Conservation (phyloP, 148 eudicot species). For the Silene conica region DNA sequence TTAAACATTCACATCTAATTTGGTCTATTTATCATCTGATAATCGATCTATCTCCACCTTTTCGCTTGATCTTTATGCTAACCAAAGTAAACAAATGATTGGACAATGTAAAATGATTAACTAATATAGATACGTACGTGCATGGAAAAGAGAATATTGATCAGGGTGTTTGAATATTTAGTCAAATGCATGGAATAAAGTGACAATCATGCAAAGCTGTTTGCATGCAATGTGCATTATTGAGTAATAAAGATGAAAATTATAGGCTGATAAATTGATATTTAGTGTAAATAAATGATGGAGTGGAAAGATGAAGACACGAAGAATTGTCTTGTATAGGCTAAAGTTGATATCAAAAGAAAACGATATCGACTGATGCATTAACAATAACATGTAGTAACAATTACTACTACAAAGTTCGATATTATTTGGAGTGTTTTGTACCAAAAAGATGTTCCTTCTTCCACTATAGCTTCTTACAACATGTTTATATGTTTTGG, state of each 20-base stretch:
- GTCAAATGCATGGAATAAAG: slow-evolving; percentile 28
- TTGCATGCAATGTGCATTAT: slow-evolving; percentile 10
- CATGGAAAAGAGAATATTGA: slow-evolving; percentile 13
- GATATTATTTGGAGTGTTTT: slow-evolving; percentile 18
- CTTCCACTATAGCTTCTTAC: slow-evolving; percentile 4
- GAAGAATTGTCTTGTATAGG: slow-evolving; percentile 21
- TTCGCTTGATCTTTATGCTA: too few relatives aligned
- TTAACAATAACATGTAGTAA: background rate
- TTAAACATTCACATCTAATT: too few relatives aligned
- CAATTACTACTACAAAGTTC: slow-evolving; percentile 16
- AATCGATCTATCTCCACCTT: too few relatives aligned
- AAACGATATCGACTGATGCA: slow-evolving; percentile 14
- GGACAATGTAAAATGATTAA: too few relatives aligned
- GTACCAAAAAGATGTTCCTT: slow-evolving; percentile 4
- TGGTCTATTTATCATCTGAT: too few relatives aligned
- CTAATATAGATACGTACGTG: slow-evolving; percentile 6
- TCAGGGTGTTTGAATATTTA: slow-evolving; percentile 19
- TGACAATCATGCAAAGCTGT: slow-evolving; percentile 13
- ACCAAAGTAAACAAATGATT: too few relatives aligned
- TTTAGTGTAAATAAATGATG: background rate
- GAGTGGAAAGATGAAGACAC: slow-evolving; percentile 20
- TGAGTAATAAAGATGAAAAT: slow-evolving; percentile 9
- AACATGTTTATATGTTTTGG: slow-evolving; percentile 12
- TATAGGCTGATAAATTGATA: background rate
- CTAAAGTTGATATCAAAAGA: slow-evolving; percentile 15